Conservation (phyloP, 1,139 yeast genomes). For the Scheffersomyces insectosa region DNA sequence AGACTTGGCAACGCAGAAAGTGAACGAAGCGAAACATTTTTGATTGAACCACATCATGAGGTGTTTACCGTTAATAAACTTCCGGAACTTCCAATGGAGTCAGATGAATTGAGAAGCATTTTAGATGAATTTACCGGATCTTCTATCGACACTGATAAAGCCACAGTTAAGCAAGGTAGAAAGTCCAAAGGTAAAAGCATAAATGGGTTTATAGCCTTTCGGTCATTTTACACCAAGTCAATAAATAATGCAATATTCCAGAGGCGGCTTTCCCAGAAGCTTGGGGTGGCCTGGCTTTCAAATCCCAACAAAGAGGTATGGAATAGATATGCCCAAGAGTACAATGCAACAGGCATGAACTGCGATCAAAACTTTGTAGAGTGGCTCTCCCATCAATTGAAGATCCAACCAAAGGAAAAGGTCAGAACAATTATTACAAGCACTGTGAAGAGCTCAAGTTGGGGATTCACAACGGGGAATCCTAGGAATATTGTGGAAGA, state of each 20-base stretch:
- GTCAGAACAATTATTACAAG: neutral
- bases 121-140: neutral
- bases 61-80: neutral
- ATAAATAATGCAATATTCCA: constrained; percentile 21
- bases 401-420: neutral
- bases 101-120: neutral
- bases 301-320: constrained; percentile 28
- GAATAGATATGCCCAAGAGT: constrained; percentile 31
- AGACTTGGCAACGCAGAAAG: too few species aligned
- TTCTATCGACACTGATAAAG: neutral
- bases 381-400: constrained; percentile 14
- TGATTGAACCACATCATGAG: neutral
- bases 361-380: constrained; percentile 13
- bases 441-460: neutral
- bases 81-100: neutral
- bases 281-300: constrained; percentile 27
- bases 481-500: neutral
- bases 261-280: constrained; percentile 18
- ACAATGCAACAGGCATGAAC: constrained; percentile 16
- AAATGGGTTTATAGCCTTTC: constrained; percentile 36
- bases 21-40: too few species aligned
- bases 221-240: constrained; percentile 30
- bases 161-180: neutral
- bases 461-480: neutral
- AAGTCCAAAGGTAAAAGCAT: constrained; percentile 10